Conservation (phyloP, 768 basidiomycete genomes). For the Termitomyces eurrhizus region DNA sequence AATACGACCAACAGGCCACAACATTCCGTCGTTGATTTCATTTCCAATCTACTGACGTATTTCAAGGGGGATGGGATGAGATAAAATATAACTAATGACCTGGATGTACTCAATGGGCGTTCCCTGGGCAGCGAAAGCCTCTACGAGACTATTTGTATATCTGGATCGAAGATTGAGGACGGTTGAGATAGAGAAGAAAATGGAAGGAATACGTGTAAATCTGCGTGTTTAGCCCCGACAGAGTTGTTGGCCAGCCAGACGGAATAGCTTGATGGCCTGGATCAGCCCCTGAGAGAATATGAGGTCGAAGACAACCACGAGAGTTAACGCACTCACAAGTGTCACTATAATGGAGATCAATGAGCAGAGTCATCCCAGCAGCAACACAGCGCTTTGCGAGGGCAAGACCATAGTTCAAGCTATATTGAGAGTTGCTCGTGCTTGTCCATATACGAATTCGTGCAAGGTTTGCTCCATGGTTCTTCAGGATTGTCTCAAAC, state of each 20-base stretch:
- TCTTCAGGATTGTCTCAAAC: conserved; percentile 51
- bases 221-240: conserved; percentile 51
- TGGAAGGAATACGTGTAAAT: conserved; percentile 43
- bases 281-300: conserved; percentile 48
- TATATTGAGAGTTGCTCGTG: conserved; percentile 46
- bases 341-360: conserved; percentile 64
- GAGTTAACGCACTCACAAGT: conserved; percentile 37
- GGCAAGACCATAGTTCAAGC: conserved; percentile 45
- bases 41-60: conserved; percentile 46
- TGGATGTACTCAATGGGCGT: conserved; percentile 50
- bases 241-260: conserved; percentile 46
- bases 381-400: conserved; percentile 53
- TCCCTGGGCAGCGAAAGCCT: conserved; percentile 48
- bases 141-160: conserved; percentile 50
- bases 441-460: conserved; percentile 63
- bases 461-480: conserved; percentile 54
- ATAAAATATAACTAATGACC: conserved; percentile 20
- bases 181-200: not conserved
- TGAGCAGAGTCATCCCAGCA: conserved; percentile 49
- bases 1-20: conserved; percentile 57
- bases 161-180: conserved; percentile 21
- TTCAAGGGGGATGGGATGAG: not conserved
- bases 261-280: conserved; percentile 61
- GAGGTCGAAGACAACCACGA: not conserved
- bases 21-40: conserved; percentile 61